A percentile compares a stretch with the other conserved stretches of the same genome.
These are phyloP conservation scores for Insectozyma bohioensis DNA, from an alignment of 1,139 yeast genomes.

Conservation along the genomic window DNA sequence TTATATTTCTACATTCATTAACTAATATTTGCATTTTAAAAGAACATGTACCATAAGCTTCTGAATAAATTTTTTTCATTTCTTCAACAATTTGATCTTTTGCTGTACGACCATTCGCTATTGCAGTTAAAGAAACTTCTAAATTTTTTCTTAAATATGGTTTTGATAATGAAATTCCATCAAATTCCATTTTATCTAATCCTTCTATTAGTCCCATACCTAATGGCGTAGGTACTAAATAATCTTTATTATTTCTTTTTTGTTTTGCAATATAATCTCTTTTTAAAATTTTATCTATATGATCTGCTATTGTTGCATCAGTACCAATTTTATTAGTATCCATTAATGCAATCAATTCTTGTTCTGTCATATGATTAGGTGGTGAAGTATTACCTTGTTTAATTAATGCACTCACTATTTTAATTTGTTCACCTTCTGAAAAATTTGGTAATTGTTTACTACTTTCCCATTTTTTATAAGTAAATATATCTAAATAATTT, in stretches of 20 bases:
- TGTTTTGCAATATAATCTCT: slow-evolving; percentile 66
- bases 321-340: slow-evolving; percentile 98
- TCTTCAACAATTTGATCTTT: slow-evolving; percentile 57
- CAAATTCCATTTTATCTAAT: slow-evolving; percentile 75
- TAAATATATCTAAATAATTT: slow-evolving; percentile 79
- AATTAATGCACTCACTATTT: slow-evolving; percentile 55
- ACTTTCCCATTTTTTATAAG: slow-evolving; percentile 78
- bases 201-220: slow-evolving; percentile 92
- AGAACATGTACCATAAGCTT: slow-evolving; percentile 50
- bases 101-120: slow-evolving; percentile 62
- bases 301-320: slow-evolving; percentile 98
- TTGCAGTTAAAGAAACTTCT: slow-evolving; percentile 65
- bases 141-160: slow-evolving; percentile 82
- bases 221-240: slow-evolving; percentile 72
- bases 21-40: slow-evolving; percentile 31
- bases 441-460: slow-evolving; percentile 67
- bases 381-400: slow-evolving; percentile 76
- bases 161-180: slow-evolving; percentile 73
- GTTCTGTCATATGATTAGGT: slow-evolving; percentile 83
- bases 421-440: slow-evolving; percentile 53
- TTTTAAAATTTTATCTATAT: slow-evolving; percentile 73
- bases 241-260: slow-evolving; percentile 33
- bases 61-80: slow-evolving; percentile 59
- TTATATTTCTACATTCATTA: slow-evolving; percentile 21
- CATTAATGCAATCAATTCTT: slow-evolving; percentile 91